Evolutionary conservation across 371 early-diverging fungal species (phyloP), one percentile per base, ranked within the genome.

Genomic region (Parasitella parasitica): DNA sequence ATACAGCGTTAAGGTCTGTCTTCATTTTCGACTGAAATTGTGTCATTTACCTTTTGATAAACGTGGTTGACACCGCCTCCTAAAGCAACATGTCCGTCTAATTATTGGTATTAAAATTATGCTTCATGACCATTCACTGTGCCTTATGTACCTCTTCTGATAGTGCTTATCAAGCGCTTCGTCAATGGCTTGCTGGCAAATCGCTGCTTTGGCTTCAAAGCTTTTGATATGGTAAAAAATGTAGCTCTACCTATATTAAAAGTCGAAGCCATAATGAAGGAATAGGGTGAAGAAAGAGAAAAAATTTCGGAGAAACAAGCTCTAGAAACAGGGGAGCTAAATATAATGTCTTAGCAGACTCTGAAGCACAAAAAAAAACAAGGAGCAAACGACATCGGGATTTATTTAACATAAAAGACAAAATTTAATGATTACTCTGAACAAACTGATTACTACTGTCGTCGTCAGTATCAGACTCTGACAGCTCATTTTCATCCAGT

Each of bases 401-500:
- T 46, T 46, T 46, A 46, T 46, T n/a, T 46, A 24, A 46, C 46
- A 46, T 46, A 46, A 46, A 46, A 46, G 46, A 46, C 46, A 22
- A 46, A 5, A 12, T 46, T 50, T 50, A 30, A 50, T 49, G 37
- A 36, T 55, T 34, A 28, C 39, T 37, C 7, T 37, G 12, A 34
- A 61, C 38, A 53, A 43, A 22, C 55, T 57, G 56, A 35, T 16
- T 34, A 32, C 39, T 16, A 12, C 57, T 53, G 20, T 52, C 57
- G 7, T 57, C 57, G 12, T 67, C 67, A 7, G 38, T 24, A 13
- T 67, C 67, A 3, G 61, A 60, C 36, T 58, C 62, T 15, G 35
- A 34, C 37, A 27, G 1, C 8, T 62, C 62, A n/a, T 63, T 57
- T 37, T 70, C 70, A 4, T 66, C 58, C n/a, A 69, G 27, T 9